Conservation (phyloP, 768 basidiomycete genomes). For the Coprinopsis cinerea region DNA sequence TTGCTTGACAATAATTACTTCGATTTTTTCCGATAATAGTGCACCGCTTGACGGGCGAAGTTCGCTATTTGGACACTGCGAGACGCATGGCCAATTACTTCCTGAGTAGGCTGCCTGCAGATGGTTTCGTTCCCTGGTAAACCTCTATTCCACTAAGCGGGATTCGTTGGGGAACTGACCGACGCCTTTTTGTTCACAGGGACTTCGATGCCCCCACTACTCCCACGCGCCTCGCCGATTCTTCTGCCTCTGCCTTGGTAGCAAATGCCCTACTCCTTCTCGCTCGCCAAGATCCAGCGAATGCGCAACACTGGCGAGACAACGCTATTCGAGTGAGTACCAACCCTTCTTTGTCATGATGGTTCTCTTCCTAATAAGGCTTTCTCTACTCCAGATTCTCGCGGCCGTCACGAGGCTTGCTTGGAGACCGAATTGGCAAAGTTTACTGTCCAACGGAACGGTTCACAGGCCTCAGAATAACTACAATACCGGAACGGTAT, state of each 20-base stretch:
- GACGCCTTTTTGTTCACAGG: conserved; percentile 30
- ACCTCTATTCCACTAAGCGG: conserved; percentile 13
- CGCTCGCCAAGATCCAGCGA: conserved; percentile 30
- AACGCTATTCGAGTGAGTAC: conserved; percentile 42
- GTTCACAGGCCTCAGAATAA: conserved; percentile 53
- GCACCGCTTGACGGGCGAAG: conserved; percentile 47
- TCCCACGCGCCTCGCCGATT: conserved; percentile 58
- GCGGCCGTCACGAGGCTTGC: conserved; percentile 42
- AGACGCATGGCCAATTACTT: conserved; percentile 56
- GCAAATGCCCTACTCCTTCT: conserved; percentile 56
- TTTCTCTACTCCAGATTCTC: conserved; percentile 31
- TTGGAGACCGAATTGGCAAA: conserved; percentile 59
- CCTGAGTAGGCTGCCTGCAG: conserved; percentile 48
- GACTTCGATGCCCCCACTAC: conserved; percentile 64
- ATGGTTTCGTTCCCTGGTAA: conserved; percentile 66
- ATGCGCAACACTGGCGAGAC: conserved; percentile 34
- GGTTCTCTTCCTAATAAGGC: background rate
- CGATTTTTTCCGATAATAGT: conserved; percentile 30
- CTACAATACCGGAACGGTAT: conserved; percentile 54
- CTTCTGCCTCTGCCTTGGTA: conserved; percentile 62
- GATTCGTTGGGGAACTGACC: background rate
- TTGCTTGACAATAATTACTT: background rate
- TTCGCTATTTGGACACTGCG: conserved; percentile 53
- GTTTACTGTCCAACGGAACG: conserved; percentile 60
- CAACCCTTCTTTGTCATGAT: background rate